These are phyloP conservation scores for Trametes cingulata DNA, from an alignment of 768 basidiomycete genomes.

Conservation along the genomic window DNA sequence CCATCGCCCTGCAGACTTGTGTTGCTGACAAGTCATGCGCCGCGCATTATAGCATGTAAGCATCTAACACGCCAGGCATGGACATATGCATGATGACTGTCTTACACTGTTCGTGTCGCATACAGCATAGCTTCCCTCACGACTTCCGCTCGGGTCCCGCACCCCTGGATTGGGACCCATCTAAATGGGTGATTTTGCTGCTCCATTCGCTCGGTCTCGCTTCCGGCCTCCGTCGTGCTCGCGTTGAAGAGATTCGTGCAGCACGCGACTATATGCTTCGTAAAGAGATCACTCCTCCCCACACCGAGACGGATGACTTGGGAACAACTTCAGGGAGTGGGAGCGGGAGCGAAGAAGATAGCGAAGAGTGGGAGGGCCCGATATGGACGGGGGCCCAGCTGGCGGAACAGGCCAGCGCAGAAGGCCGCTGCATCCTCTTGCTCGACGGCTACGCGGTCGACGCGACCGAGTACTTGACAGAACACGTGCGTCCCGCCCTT, in stretches of 20 bases:
- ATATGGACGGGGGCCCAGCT: conserved; percentile 45
- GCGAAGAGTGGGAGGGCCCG: conserved; percentile 37
- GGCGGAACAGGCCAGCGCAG: conserved; percentile 35
- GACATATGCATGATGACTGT: not conserved
- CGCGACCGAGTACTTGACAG: conserved; percentile 57
- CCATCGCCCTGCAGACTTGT: not conserved
- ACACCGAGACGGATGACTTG: conserved; percentile 15
- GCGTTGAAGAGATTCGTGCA: conserved; percentile 48
- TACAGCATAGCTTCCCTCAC: conserved; percentile 73
- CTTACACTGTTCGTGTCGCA: not conserved
- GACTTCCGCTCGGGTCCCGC: conserved; percentile 74
- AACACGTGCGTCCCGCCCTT: conserved; percentile 57
- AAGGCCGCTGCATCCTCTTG: conserved; percentile 48
- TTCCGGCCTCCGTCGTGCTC: conserved; percentile 49
- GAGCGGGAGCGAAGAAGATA: conserved; percentile 15
- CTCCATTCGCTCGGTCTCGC: conserved; percentile 52
- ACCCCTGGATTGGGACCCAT: conserved; percentile 71
- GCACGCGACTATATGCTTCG: conserved; percentile 50
- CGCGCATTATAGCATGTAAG: conserved; percentile 44
- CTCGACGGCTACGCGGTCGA: conserved; percentile 65
- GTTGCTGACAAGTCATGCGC: not conserved
- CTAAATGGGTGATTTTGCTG: conserved; percentile 71
- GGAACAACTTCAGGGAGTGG: not conserved
- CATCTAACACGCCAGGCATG: not conserved
- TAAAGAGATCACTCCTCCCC: conserved; percentile 31